Conservation (phyloP, 23 red algal species). For the Chondrus crispus region DNA sequence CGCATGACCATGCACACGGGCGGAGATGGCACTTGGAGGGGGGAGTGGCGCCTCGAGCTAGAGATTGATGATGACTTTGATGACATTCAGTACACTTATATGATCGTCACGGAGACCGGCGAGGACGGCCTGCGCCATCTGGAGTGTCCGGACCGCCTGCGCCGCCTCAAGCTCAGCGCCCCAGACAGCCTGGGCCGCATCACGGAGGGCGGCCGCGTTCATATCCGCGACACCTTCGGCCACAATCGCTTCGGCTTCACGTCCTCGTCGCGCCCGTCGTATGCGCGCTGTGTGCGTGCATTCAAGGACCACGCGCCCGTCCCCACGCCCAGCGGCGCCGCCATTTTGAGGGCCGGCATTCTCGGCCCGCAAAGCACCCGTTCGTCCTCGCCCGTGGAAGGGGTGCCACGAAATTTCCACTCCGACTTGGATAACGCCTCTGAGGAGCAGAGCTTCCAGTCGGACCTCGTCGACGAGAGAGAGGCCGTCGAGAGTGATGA, state of each 20-base stretch:
- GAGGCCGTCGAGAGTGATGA: not conserved
- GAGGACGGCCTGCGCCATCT: not conserved
- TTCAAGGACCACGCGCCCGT: not conserved
- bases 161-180: constrained; percentile 20
- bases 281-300: not conserved
- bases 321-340: not conserved
- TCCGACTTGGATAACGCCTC: not conserved
- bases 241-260: constrained; percentile 39
- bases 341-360: not conserved
- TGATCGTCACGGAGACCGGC: constrained; percentile 27
- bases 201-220: constrained; percentile 37
- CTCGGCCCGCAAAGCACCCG: not conserved
- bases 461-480: not conserved
- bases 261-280: not conserved
- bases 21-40: constrained; percentile 49
- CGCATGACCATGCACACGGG: constrained; percentile 52
- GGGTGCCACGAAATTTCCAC: not conserved
- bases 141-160: constrained; percentile 14
- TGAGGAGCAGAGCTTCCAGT: not conserved
- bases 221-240: constrained; percentile 44
- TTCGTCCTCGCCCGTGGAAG: not conserved
- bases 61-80: constrained; percentile 65
- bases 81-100: constrained; percentile 37
- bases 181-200: constrained; percentile 23
- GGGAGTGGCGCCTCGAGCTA: constrained; percentile 50